Percentiles rank a stretch among this genome's conserved stretches.
phyloP scores from a whole-genome alignment of 2,329 filamentous ascomycete species.

The Aspergillus sp. region DNA sequence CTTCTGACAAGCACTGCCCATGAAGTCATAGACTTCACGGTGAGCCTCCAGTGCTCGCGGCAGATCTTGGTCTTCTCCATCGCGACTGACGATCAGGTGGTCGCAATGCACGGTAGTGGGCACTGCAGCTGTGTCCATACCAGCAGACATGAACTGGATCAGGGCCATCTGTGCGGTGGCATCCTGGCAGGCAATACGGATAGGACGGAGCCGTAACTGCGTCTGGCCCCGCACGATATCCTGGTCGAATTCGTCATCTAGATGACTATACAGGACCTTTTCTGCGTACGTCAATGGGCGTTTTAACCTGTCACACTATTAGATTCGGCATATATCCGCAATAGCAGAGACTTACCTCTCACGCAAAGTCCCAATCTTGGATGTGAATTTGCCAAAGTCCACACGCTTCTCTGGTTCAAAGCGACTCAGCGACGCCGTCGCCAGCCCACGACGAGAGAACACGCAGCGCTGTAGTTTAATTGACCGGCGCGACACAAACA shows the following conservation, averaged over 20 bases:
- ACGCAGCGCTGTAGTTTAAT: not conserved
- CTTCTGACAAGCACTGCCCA: slow-evolving; percentile 73
- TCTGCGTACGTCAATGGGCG: slow-evolving; percentile 92
- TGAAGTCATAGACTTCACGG: slow-evolving; percentile 99
- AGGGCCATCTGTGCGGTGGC: slow-evolving; percentile 99
- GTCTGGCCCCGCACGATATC: slow-evolving; percentile 94
- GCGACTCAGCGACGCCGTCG: not conserved
- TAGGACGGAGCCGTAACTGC: slow-evolving; percentile 94
- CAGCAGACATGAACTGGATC: slow-evolving; percentile 98
- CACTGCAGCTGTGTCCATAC: slow-evolving; percentile 92
- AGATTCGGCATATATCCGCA: not conserved
- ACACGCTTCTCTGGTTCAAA: not conserved
- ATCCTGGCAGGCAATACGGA: slow-evolving; percentile 98
- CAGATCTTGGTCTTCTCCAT: slow-evolving; percentile 91
- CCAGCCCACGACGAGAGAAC: not conserved
- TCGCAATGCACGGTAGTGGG: slow-evolving; percentile 97
- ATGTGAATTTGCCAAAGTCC: not conserved
- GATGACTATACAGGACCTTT: slow-evolving; percentile 98
- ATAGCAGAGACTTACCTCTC: not conserved
- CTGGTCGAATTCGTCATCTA: slow-evolving; percentile 94
- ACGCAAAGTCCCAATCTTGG: not conserved
- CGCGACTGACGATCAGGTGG: slow-evolving; percentile 97
- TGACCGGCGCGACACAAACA: not conserved
- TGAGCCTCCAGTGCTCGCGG: slow-evolving; percentile 87
- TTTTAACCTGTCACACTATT: slow-evolving; percentile 55